A percentile compares a stretch with the other conserved stretches of the same genome.
These are phyloP conservation scores for Fusarium pseudograminearum DNA, from an alignment of 2,329 filamentous ascomycete species.

Conservation along the genomic window DNA sequence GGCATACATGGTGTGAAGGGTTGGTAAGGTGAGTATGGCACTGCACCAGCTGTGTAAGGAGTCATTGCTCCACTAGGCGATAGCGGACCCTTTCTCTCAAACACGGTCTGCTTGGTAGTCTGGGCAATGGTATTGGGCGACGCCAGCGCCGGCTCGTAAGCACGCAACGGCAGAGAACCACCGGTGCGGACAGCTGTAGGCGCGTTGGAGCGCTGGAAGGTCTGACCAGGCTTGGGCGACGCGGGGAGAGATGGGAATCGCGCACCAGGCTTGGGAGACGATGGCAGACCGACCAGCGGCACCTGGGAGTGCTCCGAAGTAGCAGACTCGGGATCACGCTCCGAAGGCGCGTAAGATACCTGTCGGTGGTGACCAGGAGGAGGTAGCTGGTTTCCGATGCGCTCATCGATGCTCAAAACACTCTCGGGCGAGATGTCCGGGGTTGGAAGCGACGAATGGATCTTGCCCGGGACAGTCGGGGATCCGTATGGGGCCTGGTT, in stretches of 20 bases:
- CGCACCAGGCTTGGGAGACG: constrained; percentile 55
- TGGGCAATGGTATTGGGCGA: constrained; percentile 62
- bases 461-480: constrained; percentile 43
- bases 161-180: constrained; percentile 69
- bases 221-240: constrained; percentile 64
- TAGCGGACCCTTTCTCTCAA: constrained; percentile 67
- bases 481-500: constrained; percentile 56
- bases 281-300: constrained; percentile 64
- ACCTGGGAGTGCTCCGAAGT: constrained; percentile 63
- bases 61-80: constrained; percentile 70
- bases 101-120: constrained; percentile 73
- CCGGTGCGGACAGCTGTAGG: constrained; percentile 68
- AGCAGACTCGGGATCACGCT: constrained; percentile 65
- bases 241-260: constrained; percentile 57
- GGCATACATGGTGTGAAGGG: constrained; percentile 81
- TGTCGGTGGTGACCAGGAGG: constrained; percentile 53
- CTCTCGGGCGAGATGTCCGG: constrained; percentile 57
- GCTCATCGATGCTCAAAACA: constrained; percentile 66
- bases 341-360: constrained; percentile 55
- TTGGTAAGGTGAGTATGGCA: constrained; percentile 83
- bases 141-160: constrained; percentile 68
- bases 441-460: constrained; percentile 44
- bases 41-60: constrained; percentile 70
- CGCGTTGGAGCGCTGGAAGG: constrained; percentile 63
- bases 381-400: constrained; percentile 59